A percentile compares a stretch with the other conserved stretches of the same genome.
Evolutionary conservation across 345 rosid species (phyloP).

Genomic region (Pistacia vera): DNA sequence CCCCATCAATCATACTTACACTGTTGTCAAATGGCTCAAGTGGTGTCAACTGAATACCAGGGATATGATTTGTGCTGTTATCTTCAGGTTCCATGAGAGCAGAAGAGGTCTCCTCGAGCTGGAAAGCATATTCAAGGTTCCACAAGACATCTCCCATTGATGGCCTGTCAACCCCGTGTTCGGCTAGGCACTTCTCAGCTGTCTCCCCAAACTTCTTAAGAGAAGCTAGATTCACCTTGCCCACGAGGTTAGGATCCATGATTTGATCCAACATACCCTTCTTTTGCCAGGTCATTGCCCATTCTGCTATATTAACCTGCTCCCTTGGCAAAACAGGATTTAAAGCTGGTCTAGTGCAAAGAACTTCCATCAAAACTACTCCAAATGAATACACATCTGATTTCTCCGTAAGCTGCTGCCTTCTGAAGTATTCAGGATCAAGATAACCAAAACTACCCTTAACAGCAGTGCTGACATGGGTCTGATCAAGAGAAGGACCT

Average conservation of each 20-base stretch:
- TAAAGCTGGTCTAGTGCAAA: constrained; percentile 93
- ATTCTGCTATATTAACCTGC: constrained; percentile 97
- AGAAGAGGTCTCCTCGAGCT: constrained; percentile 89
- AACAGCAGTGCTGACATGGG: constrained; percentile 99
- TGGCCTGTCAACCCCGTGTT: constrained; percentile 92
- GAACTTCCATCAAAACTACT: constrained; percentile 96
- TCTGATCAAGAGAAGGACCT: constrained; percentile 90
- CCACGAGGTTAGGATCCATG: constrained; percentile 82
- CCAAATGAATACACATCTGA: constrained; percentile 98
- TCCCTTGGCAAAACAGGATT: constrained; percentile 97
- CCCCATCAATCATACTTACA: constrained; percentile 65
- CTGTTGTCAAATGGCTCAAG: constrained; percentile 91
- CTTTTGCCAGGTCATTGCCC: constrained; percentile 98
- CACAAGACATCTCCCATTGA: constrained; percentile 98
- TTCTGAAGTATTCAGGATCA: constrained; percentile 97
- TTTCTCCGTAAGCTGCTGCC: constrained; percentile 96
- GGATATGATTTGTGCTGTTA: constrained; percentile 93
- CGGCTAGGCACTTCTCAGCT: constrained; percentile 96
- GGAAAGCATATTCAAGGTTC: constrained; percentile 94
- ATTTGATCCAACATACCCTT: constrained; percentile 95
- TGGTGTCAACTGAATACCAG: constrained; percentile 79
- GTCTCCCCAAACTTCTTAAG: constrained; percentile 96
- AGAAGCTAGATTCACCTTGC: constrained; percentile 89
- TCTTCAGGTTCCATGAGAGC: constrained; percentile 94
- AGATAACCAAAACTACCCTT: constrained; percentile 99